Evolutionary conservation across 768 basidiomycete species (phyloP), one percentile per base, ranked within the genome.

Genomic region (Russula compacta): DNA sequence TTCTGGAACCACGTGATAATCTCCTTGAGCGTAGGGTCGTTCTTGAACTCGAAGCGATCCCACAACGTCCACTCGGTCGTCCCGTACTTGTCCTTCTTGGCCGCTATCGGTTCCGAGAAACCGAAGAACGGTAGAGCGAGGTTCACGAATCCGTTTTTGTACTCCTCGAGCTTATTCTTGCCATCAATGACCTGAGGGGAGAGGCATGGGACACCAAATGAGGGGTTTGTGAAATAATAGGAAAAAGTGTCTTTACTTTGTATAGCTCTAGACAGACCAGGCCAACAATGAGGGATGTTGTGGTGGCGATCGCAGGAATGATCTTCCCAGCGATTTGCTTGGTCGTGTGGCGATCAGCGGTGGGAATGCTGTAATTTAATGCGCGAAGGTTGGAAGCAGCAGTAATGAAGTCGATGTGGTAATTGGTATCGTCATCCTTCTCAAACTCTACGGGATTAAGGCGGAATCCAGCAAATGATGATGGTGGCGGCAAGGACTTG

Each of bases 311-410:
- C 21, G 97, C 97, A 60, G 97, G 97, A 65, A 99, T 98, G 71
- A 98, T 98, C 79, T 98, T 98, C 52, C 97, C 95, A 14, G 95
- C 95, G 69, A 98, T 95, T 73, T 94, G 90, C 78, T 98, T 98
- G 44, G 97, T 98, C 54, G 85, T 81, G 75, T 98, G 95, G 55
- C 85, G 82, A 73, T 95, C 92, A 14, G 95, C 92, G 19, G 81
- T 76, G 52, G 81, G 80, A 69, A 99, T 98, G 61, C 77, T 86
- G 75, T 99, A 99, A 76, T 98, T 98, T 76, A 84, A 81, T 6
- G 97, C 97, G 39, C 97, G 90, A 56, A 98, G 80, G 77, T 99
- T 98, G 53, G 93, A 97, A 7, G 95, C 91, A 8, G 97, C 90
- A 39, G 95, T 98, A 74, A 99, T 95, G 75, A 98, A 98, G 75